Conservation (phyloP, 83 land plant genomes). For the Picea abies region DNA sequence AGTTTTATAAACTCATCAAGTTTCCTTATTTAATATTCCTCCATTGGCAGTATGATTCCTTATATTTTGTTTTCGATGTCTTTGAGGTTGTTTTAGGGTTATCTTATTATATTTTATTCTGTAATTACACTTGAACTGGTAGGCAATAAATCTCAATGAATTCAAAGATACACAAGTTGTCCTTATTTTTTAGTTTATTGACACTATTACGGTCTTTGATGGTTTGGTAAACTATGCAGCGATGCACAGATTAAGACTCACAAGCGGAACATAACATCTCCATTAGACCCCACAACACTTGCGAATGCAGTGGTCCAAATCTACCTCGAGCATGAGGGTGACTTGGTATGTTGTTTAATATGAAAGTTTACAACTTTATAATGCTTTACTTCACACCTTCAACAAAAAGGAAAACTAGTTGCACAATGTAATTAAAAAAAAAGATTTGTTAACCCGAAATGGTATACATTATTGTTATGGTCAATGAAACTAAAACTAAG, state of each 20-base stretch:
- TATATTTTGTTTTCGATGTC: not conserved
- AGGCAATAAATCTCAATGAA: too few relatives aligned
- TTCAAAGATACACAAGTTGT: too few relatives aligned
- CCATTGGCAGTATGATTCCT: too few relatives aligned
- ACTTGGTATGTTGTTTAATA: slow-evolving; percentile 58
- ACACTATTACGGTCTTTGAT: not conserved
- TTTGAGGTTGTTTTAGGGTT: not conserved
- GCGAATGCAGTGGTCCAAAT: slow-evolving; percentile 98
- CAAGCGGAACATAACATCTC: slow-evolving; percentile 99
- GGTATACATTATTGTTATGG: too few relatives aligned
- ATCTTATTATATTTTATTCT: not conserved
- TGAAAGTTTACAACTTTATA: not conserved
- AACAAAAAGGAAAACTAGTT: not conserved
- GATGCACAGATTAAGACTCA: slow-evolving; percentile 99
- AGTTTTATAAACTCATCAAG: not conserved
- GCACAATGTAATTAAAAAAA: not conserved
- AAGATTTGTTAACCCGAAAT: too few relatives aligned
- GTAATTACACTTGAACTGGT: too few relatives aligned
- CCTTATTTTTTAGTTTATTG: not conserved
- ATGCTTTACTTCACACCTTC: not conserved
- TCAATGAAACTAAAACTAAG: not conserved
- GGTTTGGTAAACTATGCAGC: slow-evolving; percentile 38
- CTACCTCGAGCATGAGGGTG: slow-evolving; percentile 96
- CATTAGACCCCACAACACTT: slow-evolving; percentile 95
- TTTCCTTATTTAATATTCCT: not conserved